A percentile compares a stretch with the other conserved stretches of the same genome.
Conservation (phyloP, 257 asterid species). For the Anisodus tanguticus region DNA sequence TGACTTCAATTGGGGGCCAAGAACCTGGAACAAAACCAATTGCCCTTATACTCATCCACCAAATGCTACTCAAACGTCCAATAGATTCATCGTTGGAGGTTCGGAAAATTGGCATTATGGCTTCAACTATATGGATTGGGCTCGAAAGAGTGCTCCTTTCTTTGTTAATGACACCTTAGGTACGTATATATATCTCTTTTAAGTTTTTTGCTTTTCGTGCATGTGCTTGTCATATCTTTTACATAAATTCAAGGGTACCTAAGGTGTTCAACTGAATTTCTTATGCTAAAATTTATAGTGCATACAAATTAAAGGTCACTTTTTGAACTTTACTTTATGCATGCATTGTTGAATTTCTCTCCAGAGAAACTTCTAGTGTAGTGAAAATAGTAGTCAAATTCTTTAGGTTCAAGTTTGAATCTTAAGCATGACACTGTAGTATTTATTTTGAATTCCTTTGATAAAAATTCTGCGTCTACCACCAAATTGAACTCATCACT, state of each 20-base stretch:
- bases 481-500: too few species aligned
- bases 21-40: constrained; percentile 20
- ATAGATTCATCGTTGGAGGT: constrained; percentile 55
- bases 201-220: background rate
- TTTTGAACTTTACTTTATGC: background rate
- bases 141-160: constrained; percentile 58
- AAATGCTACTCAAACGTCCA: constrained; percentile 16
- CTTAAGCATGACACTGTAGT: too few species aligned
- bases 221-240: background rate
- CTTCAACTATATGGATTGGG: constrained; percentile 75
- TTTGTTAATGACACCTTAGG: constrained; percentile 66
- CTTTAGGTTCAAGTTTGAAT: too few species aligned
- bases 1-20: constrained; percentile 47
- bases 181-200: constrained; percentile 28
- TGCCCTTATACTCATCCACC: constrained; percentile 47
- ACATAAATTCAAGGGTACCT: background rate
- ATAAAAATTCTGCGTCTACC: too few species aligned
- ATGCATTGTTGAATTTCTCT: background rate
- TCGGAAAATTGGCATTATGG: constrained; percentile 70
- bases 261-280: background rate
- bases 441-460: too few species aligned
- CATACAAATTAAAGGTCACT: too few species aligned
- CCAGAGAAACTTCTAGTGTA: too few species aligned
- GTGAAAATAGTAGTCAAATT: too few species aligned
- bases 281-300: too few species aligned